phyloP scores from a whole-genome alignment of 257 asterid species.

The Solanum appendiculatum region DNA sequence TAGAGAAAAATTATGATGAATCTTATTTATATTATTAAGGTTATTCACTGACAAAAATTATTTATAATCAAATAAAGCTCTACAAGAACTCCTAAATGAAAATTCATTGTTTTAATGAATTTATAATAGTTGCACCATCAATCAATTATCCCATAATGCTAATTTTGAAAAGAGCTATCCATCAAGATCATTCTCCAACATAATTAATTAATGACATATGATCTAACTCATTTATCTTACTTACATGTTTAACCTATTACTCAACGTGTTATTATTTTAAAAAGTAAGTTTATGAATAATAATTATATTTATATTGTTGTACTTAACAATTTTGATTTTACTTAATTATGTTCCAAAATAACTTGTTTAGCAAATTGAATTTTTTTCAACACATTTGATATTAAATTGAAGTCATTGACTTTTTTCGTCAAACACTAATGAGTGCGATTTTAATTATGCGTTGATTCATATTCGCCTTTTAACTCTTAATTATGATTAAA shows the following conservation, averaged over 20 bases:
- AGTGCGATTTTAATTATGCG: too few species aligned
- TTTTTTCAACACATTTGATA: not conserved
- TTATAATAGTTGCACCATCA: not conserved
- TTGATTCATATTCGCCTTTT: not conserved
- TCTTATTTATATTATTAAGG: not conserved
- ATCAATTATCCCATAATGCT: not conserved
- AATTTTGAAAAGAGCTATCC: not conserved
- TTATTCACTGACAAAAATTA: too few species aligned
- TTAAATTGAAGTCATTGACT: not conserved
- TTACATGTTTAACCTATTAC: not conserved
- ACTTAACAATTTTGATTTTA: too few species aligned
- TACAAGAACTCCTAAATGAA: not conserved
- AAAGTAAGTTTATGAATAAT: not conserved
- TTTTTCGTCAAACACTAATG: not conserved
- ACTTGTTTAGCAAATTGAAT: not conserved
- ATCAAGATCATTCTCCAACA: not conserved
- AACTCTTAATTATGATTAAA: not conserved
- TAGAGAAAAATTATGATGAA: not conserved
- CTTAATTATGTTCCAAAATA: not conserved
- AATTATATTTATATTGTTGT: not conserved
- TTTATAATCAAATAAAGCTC: too few species aligned
- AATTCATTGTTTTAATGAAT: too few species aligned
- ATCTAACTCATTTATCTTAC: not conserved
- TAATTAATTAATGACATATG: not conserved
- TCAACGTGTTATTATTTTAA: too few species aligned